These are phyloP conservation scores for Fraxinus sp. DNA, from an alignment of 305 asterid genomes.

Conservation along the genomic window DNA sequence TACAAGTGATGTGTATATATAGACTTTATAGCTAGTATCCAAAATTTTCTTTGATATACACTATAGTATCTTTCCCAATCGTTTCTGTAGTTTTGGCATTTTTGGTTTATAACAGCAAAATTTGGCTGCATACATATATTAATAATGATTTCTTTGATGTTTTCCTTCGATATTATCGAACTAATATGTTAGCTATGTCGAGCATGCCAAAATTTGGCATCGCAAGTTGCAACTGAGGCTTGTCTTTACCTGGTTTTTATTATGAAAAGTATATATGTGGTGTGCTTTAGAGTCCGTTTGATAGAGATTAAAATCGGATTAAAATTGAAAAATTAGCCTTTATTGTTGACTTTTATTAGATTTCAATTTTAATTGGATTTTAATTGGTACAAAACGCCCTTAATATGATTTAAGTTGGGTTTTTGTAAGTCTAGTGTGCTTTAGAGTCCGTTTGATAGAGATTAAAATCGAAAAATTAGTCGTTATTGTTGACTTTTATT, in stretches of 20 bases:
- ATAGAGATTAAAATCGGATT: too few species aligned
- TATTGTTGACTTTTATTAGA: too few species aligned
- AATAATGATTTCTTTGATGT: not conserved
- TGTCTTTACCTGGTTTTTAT: not conserved
- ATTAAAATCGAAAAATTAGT: too few species aligned
- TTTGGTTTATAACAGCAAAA: not conserved
- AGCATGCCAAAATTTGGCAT: not conserved
- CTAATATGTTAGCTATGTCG: not conserved
- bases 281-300: too few species aligned
- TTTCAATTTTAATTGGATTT: too few species aligned
- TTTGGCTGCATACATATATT: not conserved
- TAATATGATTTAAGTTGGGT: too few species aligned
- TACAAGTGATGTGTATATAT: not conserved
- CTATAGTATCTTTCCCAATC: not conserved
- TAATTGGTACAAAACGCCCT: too few species aligned
- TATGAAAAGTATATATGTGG: too few species aligned
- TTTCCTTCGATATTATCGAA: constrained; percentile 1
- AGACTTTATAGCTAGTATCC: not conserved
- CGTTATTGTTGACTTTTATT: too few species aligned
- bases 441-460: too few species aligned
- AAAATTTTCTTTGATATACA: not conserved
- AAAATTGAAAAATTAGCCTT: too few species aligned
- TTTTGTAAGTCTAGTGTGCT: too few species aligned
- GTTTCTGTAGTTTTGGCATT: not conserved
- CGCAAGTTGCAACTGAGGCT: not conserved